Base-by-base conservation (phyloP, 1,139 yeast genomes). In the Taphrina populina region DNA sequence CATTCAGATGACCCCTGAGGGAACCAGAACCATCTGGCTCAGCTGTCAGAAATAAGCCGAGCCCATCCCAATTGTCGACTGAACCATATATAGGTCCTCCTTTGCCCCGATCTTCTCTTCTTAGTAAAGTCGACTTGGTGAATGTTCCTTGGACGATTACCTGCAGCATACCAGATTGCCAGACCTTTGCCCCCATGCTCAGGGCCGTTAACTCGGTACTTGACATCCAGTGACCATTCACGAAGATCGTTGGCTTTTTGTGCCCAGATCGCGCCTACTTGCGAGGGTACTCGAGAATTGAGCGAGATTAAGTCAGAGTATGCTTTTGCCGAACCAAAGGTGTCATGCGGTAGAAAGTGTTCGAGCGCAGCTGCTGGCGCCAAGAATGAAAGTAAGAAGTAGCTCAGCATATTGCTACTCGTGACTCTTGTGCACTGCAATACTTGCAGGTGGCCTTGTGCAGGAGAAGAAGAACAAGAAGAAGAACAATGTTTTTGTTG, bases 1-100 rank as follows among this genome's bases (percentile, higher is more conserved):
- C 75, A 55, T 70, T 72, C 51, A 72, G 61, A 59, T 71, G 73
- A 10, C 71, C 75, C 15, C 73, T 64, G 21, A 71, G 60, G 10
- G 70, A 63, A 15, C 72, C 56, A n/a, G 45, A 37, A 5, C 59
- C 59, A 58, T 63, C 64, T 19, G 46, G 26, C 55, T 63, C 61
- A 46, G 67, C 58, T 60, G 71, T 73, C 36, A 72, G 58, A 52
- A 70, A 62, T 17, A 71, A 53, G 3, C 69, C 73, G 43, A 71
- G 63, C 2, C 75, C 75, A 58, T 71, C 73, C 73, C 73, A 71
- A 13, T 59, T 49, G 47, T 71, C 73, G 21, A 62, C 53, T 2
- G 69, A 64, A 7, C 75, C 75, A 59, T 68, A 68, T 7, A 70
- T 66, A 1, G 69, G 67, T 2, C 75, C 75, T 1, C 45, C 56